Base-by-base conservation (phyloP, 169 alveolate genomes). In the Babesia bigemina region DNA sequence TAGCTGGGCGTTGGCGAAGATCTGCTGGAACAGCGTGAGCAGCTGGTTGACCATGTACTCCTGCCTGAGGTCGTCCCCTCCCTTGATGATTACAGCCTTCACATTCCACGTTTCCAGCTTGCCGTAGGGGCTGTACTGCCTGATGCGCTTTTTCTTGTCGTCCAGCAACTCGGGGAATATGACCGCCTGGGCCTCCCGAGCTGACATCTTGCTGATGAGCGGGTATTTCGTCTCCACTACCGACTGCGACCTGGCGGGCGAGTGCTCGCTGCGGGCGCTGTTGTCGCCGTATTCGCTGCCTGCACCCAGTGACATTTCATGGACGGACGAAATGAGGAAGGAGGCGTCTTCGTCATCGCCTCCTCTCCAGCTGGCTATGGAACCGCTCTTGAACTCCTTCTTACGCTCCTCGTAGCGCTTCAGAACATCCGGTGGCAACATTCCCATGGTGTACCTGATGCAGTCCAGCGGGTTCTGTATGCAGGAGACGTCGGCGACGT, bases 1-100 rank as follows among this genome's bases (percentile, higher is more conserved):
- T 26, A 94, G 78, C 16, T 92, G 88, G 45, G 96, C 97, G 73
- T 88, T 92, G 26, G 63, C 87, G 63, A 95, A 96, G 12, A 97
- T 95, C 59, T 90, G 81, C 56, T 93, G 92, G 85, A 96, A 93
- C 62, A 91, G 95, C 61, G 86, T 89, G 28, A 97, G 92, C 59
- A 97, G 79, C 86, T 97, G 99, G 79, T 96, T 94, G 57, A 98
- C 99, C 82, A 97, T 91, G 47, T 93, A 70, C 78, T 97, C 99
- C 75, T 96, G 98, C 29, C 99, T 69, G 44, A 97, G 88, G 76
- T 97, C 99, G 79, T 97, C 99, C 22, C 98, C 97, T 2, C 99
- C 98, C 78, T 97, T 97, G 26, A 97, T 95, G 48, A 97, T 88
- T 26, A 96, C 91, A 29, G 94, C 93, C 26, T 88, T 87, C 12